Evolutionary conservation across 2,329 filamentous ascomycete species (phyloP), one percentile per base, ranked within the genome.

Genomic region (Elsinoe fawcettii): DNA sequence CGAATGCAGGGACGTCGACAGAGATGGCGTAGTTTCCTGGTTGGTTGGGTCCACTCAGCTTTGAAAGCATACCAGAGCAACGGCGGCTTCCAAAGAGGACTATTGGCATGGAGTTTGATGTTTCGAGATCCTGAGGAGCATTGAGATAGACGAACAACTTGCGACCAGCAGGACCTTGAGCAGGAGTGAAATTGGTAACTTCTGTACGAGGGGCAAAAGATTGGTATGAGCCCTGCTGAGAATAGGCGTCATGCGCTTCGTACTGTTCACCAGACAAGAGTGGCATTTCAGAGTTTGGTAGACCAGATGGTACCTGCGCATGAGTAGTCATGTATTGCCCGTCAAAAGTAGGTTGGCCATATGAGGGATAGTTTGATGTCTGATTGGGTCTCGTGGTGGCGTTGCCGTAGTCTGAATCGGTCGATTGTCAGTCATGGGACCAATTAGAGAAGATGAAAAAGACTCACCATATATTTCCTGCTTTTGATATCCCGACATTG

Each of bases 401-500:
- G 71, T 37, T 56, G 34, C 82, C 82, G 64, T 70, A 71, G 60
- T 69, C 69, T 71, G 65, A 77, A 81, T 84, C 70, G 58, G 60
- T 70, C 63, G 69, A 67, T 69, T 68, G 70, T 77, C 72, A 76
- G 74, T 75, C 69, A 74, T 72, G 63, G 66, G 68, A 62, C 61
- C 60, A 43, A 23, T 27, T 61, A 63, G 56, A 61, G 46, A 55
- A 62, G 20, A 25, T 12, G 12, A 12, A 63, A 65, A 65, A 66
- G 63, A 85, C 89, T 76, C 77, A 95, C 90, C 87, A 74, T 92
- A 87, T 76, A 91, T 81, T 71, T 86, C 86, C 72, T 47, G 74
- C 75, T 95, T 95, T 68, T 80, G 78, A 79, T 90, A 91, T 74
- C 85, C 85, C 72, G 88, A 86, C 87, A 91, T 91, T 74, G 27